Evolutionary conservation across 805 yeast species (phyloP), one percentile per base, ranked within the genome.

Genomic region (Kodamaea hsintzibuensis): DNA sequence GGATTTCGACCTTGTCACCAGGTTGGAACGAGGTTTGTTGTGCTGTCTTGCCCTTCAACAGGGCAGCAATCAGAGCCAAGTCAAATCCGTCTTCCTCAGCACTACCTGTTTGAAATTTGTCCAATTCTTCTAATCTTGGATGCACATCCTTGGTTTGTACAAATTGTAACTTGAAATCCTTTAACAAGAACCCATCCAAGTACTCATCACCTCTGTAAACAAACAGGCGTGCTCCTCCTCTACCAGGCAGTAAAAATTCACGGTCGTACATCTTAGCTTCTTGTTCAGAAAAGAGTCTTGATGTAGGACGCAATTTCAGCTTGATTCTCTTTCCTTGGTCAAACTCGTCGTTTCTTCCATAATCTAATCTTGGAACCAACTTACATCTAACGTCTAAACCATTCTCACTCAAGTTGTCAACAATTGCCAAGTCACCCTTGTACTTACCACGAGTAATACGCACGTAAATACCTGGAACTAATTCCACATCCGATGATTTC

Each of bases 351-450:
- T 80, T 76, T 60, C 85, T 83, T 54, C 96, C 97, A 70, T 95
- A 93, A 68, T 93, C 98, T 55, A 95, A 73, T 64, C 99, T 84
- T 38, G 99, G 99, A 35, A 95, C 96, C 59, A 95, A 77, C 66
- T 90, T 90, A 62, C 96, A 84, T 63, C 96, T 82, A n/a, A 91
- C 98, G 68, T 93, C 98, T 61, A 95, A 80, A 51, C 97, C 98
- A 66, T 90, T 93, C 65, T 95, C 98, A 56, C 96, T 88, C 58
- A 95, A 80, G 66, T 92, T 91, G 62, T 91, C 97, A 49, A 95
- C 96, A 47, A 91, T 82, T 18, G 97, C 99, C 59, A 95, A 78
- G 69, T 95, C 99, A 50, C 93, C 93, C 64, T 89, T 89, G 70
- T 93, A 92, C 64, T 87, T 88, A 58, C 99, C 98, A 58, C 96